Percentiles rank a stretch among this genome's conserved stretches.
Conservation (phyloP, 2,329 filamentous ascomycete species). For the Cercospora zeina region DNA sequence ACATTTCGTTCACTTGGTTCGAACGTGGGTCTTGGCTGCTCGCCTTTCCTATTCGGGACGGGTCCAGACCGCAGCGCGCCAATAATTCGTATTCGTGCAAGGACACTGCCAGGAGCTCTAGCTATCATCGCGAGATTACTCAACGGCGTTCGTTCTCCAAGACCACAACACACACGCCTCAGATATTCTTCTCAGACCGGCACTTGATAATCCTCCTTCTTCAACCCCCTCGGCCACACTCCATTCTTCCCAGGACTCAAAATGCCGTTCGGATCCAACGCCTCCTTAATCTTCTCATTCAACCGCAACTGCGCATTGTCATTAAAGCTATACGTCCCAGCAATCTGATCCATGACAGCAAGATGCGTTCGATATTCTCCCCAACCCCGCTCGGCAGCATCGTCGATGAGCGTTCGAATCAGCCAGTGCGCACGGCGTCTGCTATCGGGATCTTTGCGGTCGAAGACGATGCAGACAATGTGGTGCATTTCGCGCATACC, state of each 20-base stretch:
- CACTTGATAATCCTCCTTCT: conserved; percentile 18
- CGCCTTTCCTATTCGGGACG: background rate
- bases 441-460: conserved; percentile 46
- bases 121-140: background rate
- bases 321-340: conserved; percentile 48
- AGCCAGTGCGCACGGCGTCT: conserved; percentile 44
- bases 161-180: background rate
- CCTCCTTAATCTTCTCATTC: conserved; percentile 51
- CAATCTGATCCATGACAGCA: conserved; percentile 50
- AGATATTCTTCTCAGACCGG: background rate
- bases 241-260: conserved; percentile 51
- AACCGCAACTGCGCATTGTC: conserved; percentile 47
- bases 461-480: conserved; percentile 57
- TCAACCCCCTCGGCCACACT: conserved; percentile 34
- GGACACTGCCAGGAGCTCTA: background rate
- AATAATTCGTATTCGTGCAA: background rate
- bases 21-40: background rate
- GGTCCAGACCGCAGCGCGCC: background rate
- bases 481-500: conserved; percentile 58
- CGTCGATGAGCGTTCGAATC: conserved; percentile 45
- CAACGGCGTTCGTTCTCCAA: background rate
- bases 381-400: conserved; percentile 47
- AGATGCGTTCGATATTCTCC: conserved; percentile 53
- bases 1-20: background rate
- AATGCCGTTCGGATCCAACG: conserved; percentile 52